Percentiles rank a stretch among this genome's conserved stretches.
Evolutionary conservation across 345 rosid genomes (phyloP).

Genomic region (Lumnitzera racemosa): DNA sequence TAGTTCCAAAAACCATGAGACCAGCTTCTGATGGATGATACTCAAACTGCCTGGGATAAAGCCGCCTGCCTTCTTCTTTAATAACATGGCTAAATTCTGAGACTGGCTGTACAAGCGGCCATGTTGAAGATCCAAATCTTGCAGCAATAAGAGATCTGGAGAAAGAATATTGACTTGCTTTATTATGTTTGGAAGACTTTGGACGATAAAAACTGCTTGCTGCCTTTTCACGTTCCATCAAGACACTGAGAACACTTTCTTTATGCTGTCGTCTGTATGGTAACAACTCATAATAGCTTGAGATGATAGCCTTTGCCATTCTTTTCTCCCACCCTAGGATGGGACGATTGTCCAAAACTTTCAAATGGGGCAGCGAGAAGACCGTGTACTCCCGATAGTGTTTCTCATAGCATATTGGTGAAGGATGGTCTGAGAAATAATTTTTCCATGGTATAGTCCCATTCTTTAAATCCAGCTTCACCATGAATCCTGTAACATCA

Average conservation of each 20-base stretch:
- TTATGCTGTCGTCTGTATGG: conserved; percentile 30
- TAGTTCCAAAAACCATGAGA: conserved; percentile 52
- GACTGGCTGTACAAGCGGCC: conserved; percentile 36
- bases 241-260: conserved; percentile 29
- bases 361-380: conserved; percentile 35
- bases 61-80: conserved; percentile 28
- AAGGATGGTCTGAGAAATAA: conserved; percentile 37
- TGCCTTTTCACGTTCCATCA: conserved; percentile 42
- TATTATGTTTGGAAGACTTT: conserved; percentile 19
- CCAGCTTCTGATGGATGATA: conserved; percentile 40
- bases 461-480: conserved; percentile 11
- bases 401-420: conserved; percentile 48
- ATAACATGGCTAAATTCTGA: conserved; percentile 18
- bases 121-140: conserved; percentile 32
- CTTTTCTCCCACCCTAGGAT: conserved; percentile 28
- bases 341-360: conserved; percentile 37
- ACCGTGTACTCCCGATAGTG: conserved; percentile 43
- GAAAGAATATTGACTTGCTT: conserved; percentile 25
- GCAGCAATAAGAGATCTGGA: conserved; percentile 42
- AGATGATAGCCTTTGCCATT: conserved; percentile 26
- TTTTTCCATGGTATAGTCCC: conserved; percentile 10
- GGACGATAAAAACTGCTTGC: conserved; percentile 14
- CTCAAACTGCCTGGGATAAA: conserved; percentile 56
- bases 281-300: conserved; percentile 32
- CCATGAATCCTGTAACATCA: neutral